Evolutionary conservation across 768 basidiomycete genomes (phyloP).

Genomic region (Boletales sp.): DNA sequence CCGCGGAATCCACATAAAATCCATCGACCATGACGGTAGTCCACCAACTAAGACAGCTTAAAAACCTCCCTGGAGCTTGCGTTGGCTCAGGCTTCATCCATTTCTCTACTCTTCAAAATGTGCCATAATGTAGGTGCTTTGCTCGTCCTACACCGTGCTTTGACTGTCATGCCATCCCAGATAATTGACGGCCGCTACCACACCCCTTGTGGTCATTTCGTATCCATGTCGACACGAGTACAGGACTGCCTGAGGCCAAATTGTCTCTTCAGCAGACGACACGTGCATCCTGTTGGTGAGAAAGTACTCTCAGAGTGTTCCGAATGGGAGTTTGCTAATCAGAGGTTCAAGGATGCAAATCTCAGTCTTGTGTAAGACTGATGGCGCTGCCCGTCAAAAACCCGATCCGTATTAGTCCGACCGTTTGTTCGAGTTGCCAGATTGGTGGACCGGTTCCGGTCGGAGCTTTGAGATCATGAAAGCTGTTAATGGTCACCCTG

Average conservation of each 20-base stretch:
- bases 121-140: constrained; percentile 64
- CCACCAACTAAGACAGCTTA: constrained; percentile 11
- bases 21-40: constrained; percentile 14
- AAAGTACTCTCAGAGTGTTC: background rate
- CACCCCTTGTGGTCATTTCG: constrained; percentile 67
- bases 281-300: constrained; percentile 54
- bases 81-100: constrained; percentile 12
- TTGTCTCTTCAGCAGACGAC: constrained; percentile 70
- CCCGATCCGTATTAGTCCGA: constrained; percentile 66
- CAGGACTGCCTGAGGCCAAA: constrained; percentile 63
- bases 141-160: background rate
- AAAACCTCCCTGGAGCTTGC: constrained; percentile 16
- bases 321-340: constrained; percentile 10
- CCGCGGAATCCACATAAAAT: constrained; percentile 29
- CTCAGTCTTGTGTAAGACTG: constrained; percentile 52
- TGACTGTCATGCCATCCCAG: constrained; percentile 31
- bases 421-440: constrained; percentile 36
- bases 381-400: constrained; percentile 69
- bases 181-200: constrained; percentile 76
- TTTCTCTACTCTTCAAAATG: constrained; percentile 40
- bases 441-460: constrained; percentile 11
- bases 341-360: constrained; percentile 46
- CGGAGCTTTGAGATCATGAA: constrained; percentile 19
- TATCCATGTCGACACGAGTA: constrained; percentile 63
- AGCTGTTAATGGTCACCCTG: background rate